phyloP scores from a whole-genome alignment of 2,329 filamentous ascomycete genomes.

The Fusarium sp. region DNA sequence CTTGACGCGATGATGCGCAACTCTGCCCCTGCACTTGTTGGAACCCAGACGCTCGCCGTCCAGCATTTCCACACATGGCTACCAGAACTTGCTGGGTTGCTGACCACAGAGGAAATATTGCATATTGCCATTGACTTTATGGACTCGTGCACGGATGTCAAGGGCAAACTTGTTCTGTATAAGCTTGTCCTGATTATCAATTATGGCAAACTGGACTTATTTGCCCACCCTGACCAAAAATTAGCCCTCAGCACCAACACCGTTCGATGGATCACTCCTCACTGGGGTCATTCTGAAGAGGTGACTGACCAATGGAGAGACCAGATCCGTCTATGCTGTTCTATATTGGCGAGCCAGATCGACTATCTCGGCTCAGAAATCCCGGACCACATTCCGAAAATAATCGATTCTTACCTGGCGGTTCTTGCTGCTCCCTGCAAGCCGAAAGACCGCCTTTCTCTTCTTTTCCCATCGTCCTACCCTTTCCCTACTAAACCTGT shows the following conservation, averaged over 20 bases:
- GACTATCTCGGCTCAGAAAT: slow-evolving; percentile 82
- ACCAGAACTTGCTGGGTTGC: slow-evolving; percentile 83
- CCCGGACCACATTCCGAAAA: slow-evolving; percentile 88
- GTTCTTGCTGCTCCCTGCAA: slow-evolving; percentile 69
- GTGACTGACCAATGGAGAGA: slow-evolving; percentile 90
- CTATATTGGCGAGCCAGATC: slow-evolving; percentile 87
- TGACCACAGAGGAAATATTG: slow-evolving; percentile 85
- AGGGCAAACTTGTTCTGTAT: slow-evolving; percentile 91
- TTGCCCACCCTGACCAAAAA: slow-evolving; percentile 80
- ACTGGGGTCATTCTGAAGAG: slow-evolving; percentile 83
- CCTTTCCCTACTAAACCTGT: slow-evolving; percentile 84
- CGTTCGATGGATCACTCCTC: slow-evolving; percentile 88
- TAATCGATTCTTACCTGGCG: slow-evolving; percentile 87
- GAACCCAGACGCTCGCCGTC: slow-evolving; percentile 92
- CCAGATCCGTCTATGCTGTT: slow-evolving; percentile 92
- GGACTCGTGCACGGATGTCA: slow-evolving; percentile 87
- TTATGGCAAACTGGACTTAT: slow-evolving; percentile 84
- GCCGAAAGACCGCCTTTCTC: slow-evolving; percentile 75
- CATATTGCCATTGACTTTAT: slow-evolving; percentile 94
- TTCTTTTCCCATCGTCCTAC: slow-evolving; percentile 90
- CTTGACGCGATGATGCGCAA: slow-evolving; percentile 92
- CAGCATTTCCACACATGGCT: slow-evolving; percentile 98
- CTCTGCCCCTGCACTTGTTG: slow-evolving; percentile 83
- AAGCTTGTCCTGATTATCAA: slow-evolving; percentile 94
- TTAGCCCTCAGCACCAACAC: slow-evolving; percentile 82